These are phyloP conservation scores for Pseudoneurospora amorphoporcata DNA, from an alignment of 495 filamentous ascomycete species.

Conservation along the genomic window DNA sequence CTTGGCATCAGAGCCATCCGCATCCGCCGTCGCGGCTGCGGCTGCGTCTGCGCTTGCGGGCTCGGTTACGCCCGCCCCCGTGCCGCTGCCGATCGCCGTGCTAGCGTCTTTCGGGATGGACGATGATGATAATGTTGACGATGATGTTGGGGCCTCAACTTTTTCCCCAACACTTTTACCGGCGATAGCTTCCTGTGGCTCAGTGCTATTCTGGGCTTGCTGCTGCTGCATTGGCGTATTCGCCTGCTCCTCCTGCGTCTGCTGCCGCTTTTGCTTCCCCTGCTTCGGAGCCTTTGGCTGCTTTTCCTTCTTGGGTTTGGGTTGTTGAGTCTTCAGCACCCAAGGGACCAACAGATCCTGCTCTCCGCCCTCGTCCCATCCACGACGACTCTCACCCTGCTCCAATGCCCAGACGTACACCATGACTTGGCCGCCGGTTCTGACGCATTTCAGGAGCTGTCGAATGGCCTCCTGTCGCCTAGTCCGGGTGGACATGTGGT, in stretches of 20 bases:
- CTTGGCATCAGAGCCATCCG: not conserved
- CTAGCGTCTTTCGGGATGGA: not conserved
- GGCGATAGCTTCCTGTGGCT: constrained; percentile 2
- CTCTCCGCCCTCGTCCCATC: constrained; percentile 77
- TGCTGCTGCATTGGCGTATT: not conserved
- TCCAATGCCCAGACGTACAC: constrained; percentile 97
- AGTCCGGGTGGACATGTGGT: constrained; percentile 80
- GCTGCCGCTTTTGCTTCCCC: not conserved
- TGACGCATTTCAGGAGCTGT: constrained; percentile 58
- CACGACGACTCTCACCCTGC: constrained; percentile 77
- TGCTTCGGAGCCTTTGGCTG: constrained; percentile 5
- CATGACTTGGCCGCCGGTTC: constrained; percentile 52
- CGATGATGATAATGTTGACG: not conserved
- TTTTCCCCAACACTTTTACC: constrained; percentile 15
- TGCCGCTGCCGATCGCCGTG: not conserved
- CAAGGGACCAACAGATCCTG: constrained; percentile 97
- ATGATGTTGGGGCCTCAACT: constrained; percentile 1
- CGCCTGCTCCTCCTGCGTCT: constrained; percentile 1
- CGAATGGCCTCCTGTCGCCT: constrained; percentile 65
- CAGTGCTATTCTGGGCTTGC: not conserved
- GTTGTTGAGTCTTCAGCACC: constrained; percentile 50
- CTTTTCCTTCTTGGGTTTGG: constrained; percentile 9
- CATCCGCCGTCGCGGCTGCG: not conserved
- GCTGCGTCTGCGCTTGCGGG: not conserved
- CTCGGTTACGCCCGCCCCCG: not conserved